Conservation (phyloP, 805 yeast genomes). For the Barnettozyma salicaria region DNA sequence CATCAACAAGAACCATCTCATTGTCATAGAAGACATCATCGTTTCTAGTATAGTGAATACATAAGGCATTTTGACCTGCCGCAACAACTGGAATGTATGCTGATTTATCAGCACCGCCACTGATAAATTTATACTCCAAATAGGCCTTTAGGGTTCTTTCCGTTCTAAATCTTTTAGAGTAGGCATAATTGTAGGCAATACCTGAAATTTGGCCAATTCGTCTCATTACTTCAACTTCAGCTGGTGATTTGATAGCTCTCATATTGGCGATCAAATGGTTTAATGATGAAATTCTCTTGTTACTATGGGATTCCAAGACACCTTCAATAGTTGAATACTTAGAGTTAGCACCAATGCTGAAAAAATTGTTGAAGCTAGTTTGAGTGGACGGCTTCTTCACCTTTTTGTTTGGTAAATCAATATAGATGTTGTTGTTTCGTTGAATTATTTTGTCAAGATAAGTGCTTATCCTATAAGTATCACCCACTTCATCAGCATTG, state of each 20-base stretch:
- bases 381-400: constrained; percentile 18
- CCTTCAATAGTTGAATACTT: constrained; percentile 26
- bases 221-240: constrained; percentile 76
- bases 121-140: constrained; percentile 73
- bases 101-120: constrained; percentile 82
- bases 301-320: constrained; percentile 23
- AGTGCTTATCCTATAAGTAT: constrained; percentile 37
- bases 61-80: constrained; percentile 81
- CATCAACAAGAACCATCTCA: constrained; percentile 89
- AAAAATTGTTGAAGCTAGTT: constrained; percentile 27
- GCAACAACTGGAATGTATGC: constrained; percentile 98
- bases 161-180: constrained; percentile 54
- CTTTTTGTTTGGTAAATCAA: constrained; percentile 38
- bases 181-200: constrained; percentile 78
- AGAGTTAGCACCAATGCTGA: constrained; percentile 24
- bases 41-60: constrained; percentile 90
- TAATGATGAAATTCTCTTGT: constrained; percentile 39
- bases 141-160: constrained; percentile 78
- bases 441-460: constrained; percentile 43
- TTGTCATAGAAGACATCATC: constrained; percentile 73
- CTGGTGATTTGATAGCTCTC: constrained; percentile 67
- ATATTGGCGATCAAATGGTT: constrained; percentile 37
- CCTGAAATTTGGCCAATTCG: constrained; percentile 79
- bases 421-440: constrained; percentile 46
- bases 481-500: constrained; percentile 75